A percentile compares a stretch with the other conserved stretches of the same genome.
Conservation (phyloP, 108 stramenopile species). For the Chaetoceros muelleri region DNA sequence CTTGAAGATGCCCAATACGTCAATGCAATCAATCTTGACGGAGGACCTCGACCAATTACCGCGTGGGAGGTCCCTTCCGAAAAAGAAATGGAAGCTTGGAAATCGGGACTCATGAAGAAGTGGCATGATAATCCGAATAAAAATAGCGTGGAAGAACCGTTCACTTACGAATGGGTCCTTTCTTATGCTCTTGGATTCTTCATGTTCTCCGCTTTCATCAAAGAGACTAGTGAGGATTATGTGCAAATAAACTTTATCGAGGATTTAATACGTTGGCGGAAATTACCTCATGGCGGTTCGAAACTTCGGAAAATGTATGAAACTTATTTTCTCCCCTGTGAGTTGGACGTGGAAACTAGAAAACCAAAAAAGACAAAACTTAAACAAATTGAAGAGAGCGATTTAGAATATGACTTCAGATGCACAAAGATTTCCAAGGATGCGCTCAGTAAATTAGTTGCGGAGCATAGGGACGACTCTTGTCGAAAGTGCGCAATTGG, state of each 20-base stretch:
- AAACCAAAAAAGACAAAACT: neutral
- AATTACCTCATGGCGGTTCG: constrained; percentile 25
- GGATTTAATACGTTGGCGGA: constrained; percentile 48
- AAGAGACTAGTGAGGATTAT: constrained; percentile 48
- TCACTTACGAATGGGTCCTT: constrained; percentile 49
- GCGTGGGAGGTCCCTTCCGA: constrained; percentile 65
- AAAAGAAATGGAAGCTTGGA: constrained; percentile 49
- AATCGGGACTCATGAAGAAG: constrained; percentile 11
- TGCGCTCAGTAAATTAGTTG: neutral
- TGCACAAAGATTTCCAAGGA: neutral
- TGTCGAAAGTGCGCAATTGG: neutral
- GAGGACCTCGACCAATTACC: constrained; percentile 66
- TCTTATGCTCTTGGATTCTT: constrained; percentile 48
- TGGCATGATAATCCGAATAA: neutral
- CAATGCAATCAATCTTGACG: constrained; percentile 66
- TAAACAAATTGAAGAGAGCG: constrained; percentile 32
- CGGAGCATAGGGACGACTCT: neutral
- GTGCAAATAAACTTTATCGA: constrained; percentile 66
- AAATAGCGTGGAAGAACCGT: constrained; percentile 10
- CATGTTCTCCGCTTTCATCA: constrained; percentile 58
- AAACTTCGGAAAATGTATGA: constrained; percentile 28
- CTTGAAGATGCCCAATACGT: constrained; percentile 87
- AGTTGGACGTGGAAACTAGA: constrained; percentile 10
- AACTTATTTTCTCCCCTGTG: constrained; percentile 10
- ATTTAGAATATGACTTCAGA: constrained; percentile 14